A percentile compares a stretch with the other conserved stretches of the same genome.
Evolutionary conservation across 2,329 filamentous ascomycete species (phyloP).

Genomic region (Ascosphaera acerosa): DNA sequence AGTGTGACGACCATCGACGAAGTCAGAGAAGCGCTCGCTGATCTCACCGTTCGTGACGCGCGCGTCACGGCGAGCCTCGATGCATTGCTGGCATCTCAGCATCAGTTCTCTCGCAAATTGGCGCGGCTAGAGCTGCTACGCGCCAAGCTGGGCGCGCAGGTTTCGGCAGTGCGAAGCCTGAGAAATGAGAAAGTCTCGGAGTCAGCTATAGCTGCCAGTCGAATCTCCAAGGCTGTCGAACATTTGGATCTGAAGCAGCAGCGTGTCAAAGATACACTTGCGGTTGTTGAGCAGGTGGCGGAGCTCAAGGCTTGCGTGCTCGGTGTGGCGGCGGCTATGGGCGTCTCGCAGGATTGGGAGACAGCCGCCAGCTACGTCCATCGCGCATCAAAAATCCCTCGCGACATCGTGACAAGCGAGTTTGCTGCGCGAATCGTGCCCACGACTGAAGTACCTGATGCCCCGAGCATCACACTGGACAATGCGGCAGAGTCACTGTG

Average conservation of each 20-base stretch:
- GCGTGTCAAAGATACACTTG: slow-evolving; percentile 67
- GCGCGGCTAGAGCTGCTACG: slow-evolving; percentile 70
- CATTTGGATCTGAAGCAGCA: slow-evolving; percentile 75
- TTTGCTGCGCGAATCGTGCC: slow-evolving; percentile 88
- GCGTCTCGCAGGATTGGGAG: slow-evolving; percentile 95
- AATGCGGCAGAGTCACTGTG: slow-evolving; percentile 74
- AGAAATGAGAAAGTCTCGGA: slow-evolving; percentile 76
- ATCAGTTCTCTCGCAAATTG: slow-evolving; percentile 66
- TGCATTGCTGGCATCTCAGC: slow-evolving; percentile 53
- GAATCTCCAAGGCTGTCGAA: slow-evolving; percentile 68
- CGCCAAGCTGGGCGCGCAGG: slow-evolving; percentile 67
- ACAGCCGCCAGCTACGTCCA: slow-evolving; percentile 76
- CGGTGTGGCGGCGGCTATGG: slow-evolving; percentile 88
- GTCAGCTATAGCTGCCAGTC: slow-evolving; percentile 60
- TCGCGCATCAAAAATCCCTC: slow-evolving; percentile 56
- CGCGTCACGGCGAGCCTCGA: slow-evolving; percentile 49
- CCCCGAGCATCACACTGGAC: slow-evolving; percentile 66
- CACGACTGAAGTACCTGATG: slow-evolving; percentile 82
- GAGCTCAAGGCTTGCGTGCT: slow-evolving; percentile 93
- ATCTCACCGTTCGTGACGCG: slow-evolving; percentile 52
- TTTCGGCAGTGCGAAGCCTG: slow-evolving; percentile 56
- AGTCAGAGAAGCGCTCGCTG: slow-evolving; percentile 49
- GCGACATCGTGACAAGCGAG: slow-evolving; percentile 51
- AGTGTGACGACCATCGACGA: no score
- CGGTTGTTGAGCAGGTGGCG: slow-evolving; percentile 84